Evolutionary conservation across 139 green algal species (phyloP), one percentile per base, ranked within the genome.

Genomic region (Chlamydomonas sphaeroides): DNA sequence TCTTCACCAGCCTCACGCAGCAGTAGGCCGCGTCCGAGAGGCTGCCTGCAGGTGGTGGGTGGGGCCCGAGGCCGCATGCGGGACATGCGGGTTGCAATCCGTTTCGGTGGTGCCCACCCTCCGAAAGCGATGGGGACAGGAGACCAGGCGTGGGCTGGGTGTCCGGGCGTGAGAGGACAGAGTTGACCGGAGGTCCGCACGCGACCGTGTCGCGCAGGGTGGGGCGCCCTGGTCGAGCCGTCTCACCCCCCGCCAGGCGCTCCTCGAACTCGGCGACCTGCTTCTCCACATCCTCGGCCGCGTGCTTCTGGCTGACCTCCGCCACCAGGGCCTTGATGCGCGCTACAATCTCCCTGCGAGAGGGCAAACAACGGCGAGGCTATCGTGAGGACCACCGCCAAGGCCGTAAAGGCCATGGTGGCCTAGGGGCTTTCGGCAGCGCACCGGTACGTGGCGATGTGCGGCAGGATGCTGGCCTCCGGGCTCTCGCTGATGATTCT

Each of bases 381-480:
- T 53, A 53, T 53, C 45, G 11, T 53, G 45, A 53, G 45, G n/a
- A n/a, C n/a, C n/a, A n/a, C n/a, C n/a, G n/a, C n/a, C n/a, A n/a
- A n/a, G n/a, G n/a, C n/a, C n/a, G n/a, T n/a, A n/a, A n/a, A n/a
- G n/a, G n/a, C n/a, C n/a, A n/a, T n/a, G n/a, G n/a, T n/a, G n/a
- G n/a, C n/a, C n/a, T 51, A 20, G 45, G 14, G 45, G 45, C 45
- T 51, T 14, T 51, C 14, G 51, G 51, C 18, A 3, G 23, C 72
- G 11, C 38, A 80, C 74, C 59, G 30, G 74, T 80, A 80, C 28
- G 74, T 80, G 30, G 33, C 59, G 32, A 80, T 80, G 59, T 80
- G 74, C 7, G 74, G 74, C 28, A 80, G 42, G 20, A 80, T 80
- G 59, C 59, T 80, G 32, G 74, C 59, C 59, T 80, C 74, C 20